Evolutionary conservation across 2,329 filamentous ascomycete species (phyloP), one percentile per base, ranked within the genome.

Genomic region (Coniochaeta hoffmannii): DNA sequence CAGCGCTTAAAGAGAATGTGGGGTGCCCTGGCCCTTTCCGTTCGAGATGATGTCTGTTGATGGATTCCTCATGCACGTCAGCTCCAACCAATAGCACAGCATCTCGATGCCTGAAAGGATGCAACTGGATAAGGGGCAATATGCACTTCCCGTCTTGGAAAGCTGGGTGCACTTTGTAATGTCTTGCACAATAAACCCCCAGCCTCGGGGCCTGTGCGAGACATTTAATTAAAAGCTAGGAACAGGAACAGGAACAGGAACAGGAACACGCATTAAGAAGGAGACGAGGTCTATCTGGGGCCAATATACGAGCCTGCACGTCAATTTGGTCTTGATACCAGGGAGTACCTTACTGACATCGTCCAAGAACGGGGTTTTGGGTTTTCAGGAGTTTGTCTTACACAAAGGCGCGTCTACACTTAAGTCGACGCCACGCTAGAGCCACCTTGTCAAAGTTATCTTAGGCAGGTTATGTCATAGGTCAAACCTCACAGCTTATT

Each of bases 81-180:
- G 41, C 26, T 3, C 41, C 19, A 46, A 14, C 41, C 41, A 46
- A 46, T 46, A 28, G 41, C 41, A 28, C 41, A 22, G 9, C 41
- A 28, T 15, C 6, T 5, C 15, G 10, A 2, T n/a, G 41, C 41
- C n/a, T 28, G 41, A 19, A 22, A n/a, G 17, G 36, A 19, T 41
- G 10, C 22, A 9, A 41, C 36, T 41, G 36, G 36, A 22, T 22
- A 12, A 11, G 8, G 6, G 6, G 41, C 41, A 46, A 12, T 46
- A 46, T 46, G 41, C 24, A 46, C 24, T 46, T 46, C 41, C 41
- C 41, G 41, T 46, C 41, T 46, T 46, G 41, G 41, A 46, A 46
- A 8, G 19, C 41, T 46, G 24, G 12, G 17, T n/a, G 41, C n/a
- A 46, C 24, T 28, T 15, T 46, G 26, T 19, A n/a, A 32, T 32